A percentile compares a stretch with the other conserved stretches of the same genome.
Conservation (phyloP, 2,329 filamentous ascomycete species). For the Paracoccidioides brasiliensis region DNA sequence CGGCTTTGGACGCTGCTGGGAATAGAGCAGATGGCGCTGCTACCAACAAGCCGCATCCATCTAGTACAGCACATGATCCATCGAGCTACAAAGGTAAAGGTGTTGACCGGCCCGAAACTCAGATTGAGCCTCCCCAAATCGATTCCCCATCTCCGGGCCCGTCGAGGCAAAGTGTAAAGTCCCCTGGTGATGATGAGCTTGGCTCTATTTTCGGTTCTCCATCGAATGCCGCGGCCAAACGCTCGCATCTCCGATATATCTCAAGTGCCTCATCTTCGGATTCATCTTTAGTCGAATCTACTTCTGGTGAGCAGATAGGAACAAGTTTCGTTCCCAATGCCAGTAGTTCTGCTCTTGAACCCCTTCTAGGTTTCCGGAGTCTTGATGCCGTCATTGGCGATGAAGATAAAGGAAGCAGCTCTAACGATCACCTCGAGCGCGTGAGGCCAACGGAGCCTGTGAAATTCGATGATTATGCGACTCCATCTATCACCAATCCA, state of each 20-base stretch:
- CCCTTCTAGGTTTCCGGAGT: conserved; percentile 85
- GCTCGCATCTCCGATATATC: conserved; percentile 65
- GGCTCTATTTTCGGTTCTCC: conserved; percentile 28
- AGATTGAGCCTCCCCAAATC: conserved; percentile 14
- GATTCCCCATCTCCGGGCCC: conserved; percentile 21
- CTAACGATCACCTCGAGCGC: conserved; percentile 28
- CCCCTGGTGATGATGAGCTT: conserved; percentile 12
- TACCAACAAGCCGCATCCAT: conserved; percentile 26
- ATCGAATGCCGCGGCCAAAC: conserved; percentile 42
- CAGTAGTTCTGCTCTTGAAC: conserved; percentile 46
- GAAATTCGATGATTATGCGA: conserved; percentile 10
- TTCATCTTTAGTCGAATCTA: conserved; percentile 61
- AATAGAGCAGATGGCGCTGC: conserved; percentile 25
- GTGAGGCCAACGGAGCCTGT: conserved; percentile 8
- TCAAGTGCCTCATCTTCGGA: conserved; percentile 76
- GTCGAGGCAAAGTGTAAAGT: conserved; percentile 12
- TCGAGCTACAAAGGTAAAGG: conserved; percentile 52
- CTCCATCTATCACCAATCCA: not conserved
- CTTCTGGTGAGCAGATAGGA: conserved; percentile 25
- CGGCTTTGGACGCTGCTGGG: conserved; percentile 40
- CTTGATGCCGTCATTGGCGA: conserved; percentile 71
- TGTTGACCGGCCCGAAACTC: conserved; percentile 42
- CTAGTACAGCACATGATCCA: conserved; percentile 25
- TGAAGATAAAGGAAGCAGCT: conserved; percentile 37
- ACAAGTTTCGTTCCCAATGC: conserved; percentile 40